Conservation (phyloP, 257 asterid genomes). For the Echites panduratus region DNA sequence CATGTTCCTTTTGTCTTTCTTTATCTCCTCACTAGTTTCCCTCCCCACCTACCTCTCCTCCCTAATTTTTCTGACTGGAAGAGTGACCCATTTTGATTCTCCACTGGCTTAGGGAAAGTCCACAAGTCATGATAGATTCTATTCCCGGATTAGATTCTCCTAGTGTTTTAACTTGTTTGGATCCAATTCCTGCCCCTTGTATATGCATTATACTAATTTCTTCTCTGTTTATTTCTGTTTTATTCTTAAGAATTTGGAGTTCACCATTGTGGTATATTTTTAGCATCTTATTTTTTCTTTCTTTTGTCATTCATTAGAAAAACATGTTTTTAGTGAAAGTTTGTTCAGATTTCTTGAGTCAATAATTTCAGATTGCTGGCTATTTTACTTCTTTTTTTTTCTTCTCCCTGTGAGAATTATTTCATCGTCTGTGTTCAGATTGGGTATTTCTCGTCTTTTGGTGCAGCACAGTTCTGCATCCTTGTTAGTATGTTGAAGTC, state of each 20-base stretch:
- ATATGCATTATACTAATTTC: not conserved
- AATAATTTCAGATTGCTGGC: not conserved
- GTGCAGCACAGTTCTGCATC: conserved; percentile 20
- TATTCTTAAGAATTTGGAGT: no score
- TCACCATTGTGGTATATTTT: no score
- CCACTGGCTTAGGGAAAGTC: not conserved
- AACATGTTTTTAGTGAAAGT: not conserved
- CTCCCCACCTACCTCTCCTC: not conserved
- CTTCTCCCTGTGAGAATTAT: not conserved
- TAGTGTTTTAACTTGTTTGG: not conserved
- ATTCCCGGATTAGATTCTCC: not conserved
- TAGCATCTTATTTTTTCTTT: no score
- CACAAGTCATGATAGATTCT: not conserved
- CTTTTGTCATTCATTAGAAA: no score
- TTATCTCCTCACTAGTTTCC: not conserved
- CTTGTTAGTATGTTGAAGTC: conserved; percentile 15
- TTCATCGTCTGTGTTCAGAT: not conserved
- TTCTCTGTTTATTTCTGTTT: not conserved
- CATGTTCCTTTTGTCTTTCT: not conserved
- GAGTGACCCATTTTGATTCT: not conserved
- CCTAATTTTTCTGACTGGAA: not conserved
- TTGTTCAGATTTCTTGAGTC: not conserved
- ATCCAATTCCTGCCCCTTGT: not conserved
- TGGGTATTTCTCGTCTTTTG: conserved; percentile 10
- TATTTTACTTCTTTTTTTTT: not conserved